Evolutionary conservation across 1,284 basidiomycete genomes (phyloP).

Genomic region (Malassezia obtusa): DNA sequence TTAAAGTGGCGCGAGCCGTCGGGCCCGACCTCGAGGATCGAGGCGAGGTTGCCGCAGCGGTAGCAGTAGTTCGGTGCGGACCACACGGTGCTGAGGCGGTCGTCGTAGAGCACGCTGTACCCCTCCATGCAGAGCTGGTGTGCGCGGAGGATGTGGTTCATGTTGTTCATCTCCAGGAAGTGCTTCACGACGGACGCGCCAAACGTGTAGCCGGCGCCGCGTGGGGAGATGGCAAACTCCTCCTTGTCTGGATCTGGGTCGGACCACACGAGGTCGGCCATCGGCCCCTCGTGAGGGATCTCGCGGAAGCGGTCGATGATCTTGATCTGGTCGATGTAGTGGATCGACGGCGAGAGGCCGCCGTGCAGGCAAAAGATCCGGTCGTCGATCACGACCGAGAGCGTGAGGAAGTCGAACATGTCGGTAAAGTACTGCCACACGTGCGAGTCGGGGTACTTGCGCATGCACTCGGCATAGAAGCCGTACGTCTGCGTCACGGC

Average conservation of each 20-base stretch:
- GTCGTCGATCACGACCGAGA: conserved; percentile 96
- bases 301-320: conserved; percentile 98
- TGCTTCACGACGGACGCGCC: conserved; percentile 97
- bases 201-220: conserved; percentile 97
- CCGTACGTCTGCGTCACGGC: conserved; percentile 99
- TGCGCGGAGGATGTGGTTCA: conserved; percentile 93
- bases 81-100: conserved; percentile 94
- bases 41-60: conserved; percentile 92
- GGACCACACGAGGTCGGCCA: conserved; percentile 99
- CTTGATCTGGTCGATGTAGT: conserved; percentile 99
- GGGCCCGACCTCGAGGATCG: conserved; percentile 89
- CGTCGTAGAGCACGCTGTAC: conserved; percentile 85
- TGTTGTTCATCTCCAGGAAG: conserved; percentile 77
- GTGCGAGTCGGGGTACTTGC: conserved; percentile 80
- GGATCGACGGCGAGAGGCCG: conserved; percentile 90
- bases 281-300: conserved; percentile 97
- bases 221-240: conserved; percentile 95
- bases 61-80: conserved; percentile 97
- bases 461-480: conserved; percentile 95
- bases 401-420: conserved; percentile 98
- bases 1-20: conserved; percentile 86
- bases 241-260: conserved; percentile 99
- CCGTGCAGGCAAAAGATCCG: conserved; percentile 99
- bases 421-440: conserved; percentile 99
- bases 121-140: conserved; percentile 99